Evolutionary conservation across 192 early-diverging fungal species (phyloP).

Genomic region (Backusella australiensis): DNA sequence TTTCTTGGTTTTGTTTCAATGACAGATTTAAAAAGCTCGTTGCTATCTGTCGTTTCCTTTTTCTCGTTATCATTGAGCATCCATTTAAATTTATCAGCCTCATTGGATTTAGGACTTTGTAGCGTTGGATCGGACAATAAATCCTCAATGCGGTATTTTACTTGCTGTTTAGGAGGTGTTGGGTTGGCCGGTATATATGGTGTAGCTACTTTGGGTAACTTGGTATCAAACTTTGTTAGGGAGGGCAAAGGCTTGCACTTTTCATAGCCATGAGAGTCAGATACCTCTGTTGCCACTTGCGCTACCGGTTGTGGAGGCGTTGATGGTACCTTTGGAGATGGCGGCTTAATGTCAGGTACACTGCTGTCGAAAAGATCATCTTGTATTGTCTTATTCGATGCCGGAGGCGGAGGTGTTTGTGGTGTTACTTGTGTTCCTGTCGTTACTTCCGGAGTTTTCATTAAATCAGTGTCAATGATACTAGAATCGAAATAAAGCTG

Average conservation of each 20-base stretch:
- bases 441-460: background rate
- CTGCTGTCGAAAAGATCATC: background rate
- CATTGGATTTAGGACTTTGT: background rate
- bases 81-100: background rate
- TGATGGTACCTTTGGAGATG: background rate
- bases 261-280: background rate
- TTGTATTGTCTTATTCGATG: background rate
- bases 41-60: background rate
- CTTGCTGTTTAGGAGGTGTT: conserved; percentile 22
- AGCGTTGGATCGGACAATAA: conserved; percentile 23
- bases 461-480: background rate
- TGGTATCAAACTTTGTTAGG: background rate
- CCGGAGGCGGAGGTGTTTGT: background rate
- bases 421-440: background rate
- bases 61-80: background rate
- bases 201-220: background rate
- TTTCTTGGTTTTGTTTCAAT: conserved; percentile 11
- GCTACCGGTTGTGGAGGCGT: background rate
- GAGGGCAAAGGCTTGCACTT: background rate
- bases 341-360: background rate
- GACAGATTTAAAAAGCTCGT: conserved; percentile 5
- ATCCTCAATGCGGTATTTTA: conserved; percentile 33
- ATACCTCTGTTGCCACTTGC: background rate
- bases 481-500: conserved; percentile 39
- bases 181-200: conserved; percentile 21